Percentiles rank a stretch among this genome's conserved stretches.
Conservation (phyloP, 495 filamentous ascomycete species). For the Xylaria grammica region DNA sequence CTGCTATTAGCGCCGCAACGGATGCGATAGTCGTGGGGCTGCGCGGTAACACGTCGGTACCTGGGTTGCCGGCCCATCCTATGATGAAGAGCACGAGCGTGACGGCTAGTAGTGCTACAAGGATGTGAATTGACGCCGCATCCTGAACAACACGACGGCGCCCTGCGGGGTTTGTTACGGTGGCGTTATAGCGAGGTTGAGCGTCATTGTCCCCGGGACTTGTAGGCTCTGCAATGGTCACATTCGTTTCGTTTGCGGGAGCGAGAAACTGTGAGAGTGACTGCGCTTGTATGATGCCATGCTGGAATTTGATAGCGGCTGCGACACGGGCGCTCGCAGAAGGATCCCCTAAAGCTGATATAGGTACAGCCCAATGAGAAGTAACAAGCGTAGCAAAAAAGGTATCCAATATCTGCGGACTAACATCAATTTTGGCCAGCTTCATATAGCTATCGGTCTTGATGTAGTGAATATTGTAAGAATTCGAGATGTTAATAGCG, state of each 20-base stretch:
- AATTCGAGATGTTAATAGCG: background rate
- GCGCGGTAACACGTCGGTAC: background rate
- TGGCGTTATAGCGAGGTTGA: background rate
- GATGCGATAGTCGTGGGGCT: background rate
- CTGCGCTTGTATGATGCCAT: background rate
- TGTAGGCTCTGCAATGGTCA: background rate
- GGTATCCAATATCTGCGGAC: background rate
- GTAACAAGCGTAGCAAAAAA: background rate
- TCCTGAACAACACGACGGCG: background rate
- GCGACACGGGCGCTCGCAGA: background rate
- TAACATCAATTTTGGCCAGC: background rate
- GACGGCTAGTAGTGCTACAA: background rate
- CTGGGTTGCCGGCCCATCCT: background rate
- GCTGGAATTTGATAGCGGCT: background rate
- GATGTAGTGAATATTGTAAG: background rate
- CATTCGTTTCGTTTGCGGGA: background rate
- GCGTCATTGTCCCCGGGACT: background rate
- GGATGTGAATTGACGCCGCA: background rate
- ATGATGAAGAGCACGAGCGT: background rate
- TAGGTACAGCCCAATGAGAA: background rate
- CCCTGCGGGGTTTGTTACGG: too few relatives aligned
- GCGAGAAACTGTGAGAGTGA: background rate
- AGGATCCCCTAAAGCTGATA: background rate
- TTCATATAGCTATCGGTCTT: background rate
- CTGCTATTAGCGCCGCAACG: background rate